Percentiles rank a stretch among this genome's conserved stretches.
Conservation (phyloP, 345 rosid species). For the Adansonia digitata region DNA sequence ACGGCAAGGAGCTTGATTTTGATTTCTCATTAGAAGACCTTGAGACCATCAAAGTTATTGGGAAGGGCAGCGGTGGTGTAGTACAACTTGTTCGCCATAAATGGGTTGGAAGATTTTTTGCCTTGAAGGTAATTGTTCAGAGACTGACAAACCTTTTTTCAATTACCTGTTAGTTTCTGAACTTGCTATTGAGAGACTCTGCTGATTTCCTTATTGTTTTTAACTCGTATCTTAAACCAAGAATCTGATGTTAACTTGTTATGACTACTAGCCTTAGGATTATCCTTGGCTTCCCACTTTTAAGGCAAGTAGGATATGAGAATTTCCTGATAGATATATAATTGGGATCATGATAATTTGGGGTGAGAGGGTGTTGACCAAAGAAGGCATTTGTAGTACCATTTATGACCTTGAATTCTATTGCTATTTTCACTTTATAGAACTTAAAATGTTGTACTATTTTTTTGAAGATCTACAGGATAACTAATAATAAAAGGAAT, state of each 20-base stretch:
- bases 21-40: conserved; percentile 83
- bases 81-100: conserved; percentile 93
- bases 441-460: neutral
- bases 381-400: neutral
- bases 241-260: neutral
- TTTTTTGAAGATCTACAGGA: neutral
- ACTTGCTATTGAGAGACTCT: neutral
- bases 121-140: conserved; percentile 64
- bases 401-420: neutral
- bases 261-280: neutral
- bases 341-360: neutral
- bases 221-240: neutral
- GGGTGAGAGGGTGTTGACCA: neutral
- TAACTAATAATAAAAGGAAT: neutral
- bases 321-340: neutral
- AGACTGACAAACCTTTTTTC: neutral
- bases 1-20: conserved; percentile 72
- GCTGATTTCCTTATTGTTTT: neutral
- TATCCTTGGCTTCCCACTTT: neutral
- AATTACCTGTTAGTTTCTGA: neutral
- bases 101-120: conserved; percentile 83
- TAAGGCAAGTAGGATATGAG: neutral
- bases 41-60: conserved; percentile 89
- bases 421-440: neutral
- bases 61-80: conserved; percentile 94